Conservation (phyloP, 352 stramenopile species). For the Phytophthora melonis region DNA sequence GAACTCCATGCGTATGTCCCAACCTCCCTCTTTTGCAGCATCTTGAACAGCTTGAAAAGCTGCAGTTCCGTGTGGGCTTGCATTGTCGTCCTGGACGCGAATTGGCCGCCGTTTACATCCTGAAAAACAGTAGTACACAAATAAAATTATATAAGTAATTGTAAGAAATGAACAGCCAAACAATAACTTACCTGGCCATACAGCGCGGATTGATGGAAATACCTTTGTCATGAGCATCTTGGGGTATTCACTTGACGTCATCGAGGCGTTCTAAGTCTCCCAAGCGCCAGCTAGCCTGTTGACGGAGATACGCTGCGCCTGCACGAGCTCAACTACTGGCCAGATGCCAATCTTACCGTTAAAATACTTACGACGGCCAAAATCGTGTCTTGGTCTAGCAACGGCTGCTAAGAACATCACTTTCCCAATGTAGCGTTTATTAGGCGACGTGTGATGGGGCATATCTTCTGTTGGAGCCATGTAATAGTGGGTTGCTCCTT, state of each 20-base stretch:
- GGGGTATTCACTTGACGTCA: background rate
- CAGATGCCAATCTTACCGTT: background rate
- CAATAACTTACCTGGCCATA: background rate
- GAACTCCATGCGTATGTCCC: constrained; percentile 1
- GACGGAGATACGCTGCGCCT: background rate
- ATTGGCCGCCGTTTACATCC: background rate
- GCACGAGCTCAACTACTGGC: background rate
- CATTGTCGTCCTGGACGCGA: constrained; percentile 8
- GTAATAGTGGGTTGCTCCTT: background rate
- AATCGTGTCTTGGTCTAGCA: background rate
- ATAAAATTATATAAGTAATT: background rate
- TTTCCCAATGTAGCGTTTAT: background rate
- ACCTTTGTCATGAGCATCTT: constrained; percentile 5
- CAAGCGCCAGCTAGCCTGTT: background rate
- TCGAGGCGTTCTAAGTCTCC: background rate
- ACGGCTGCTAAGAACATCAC: background rate
- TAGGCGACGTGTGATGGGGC: background rate
- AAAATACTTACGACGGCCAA: background rate
- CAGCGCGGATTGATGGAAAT: background rate
- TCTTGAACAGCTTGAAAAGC: background rate
- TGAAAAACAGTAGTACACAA: background rate
- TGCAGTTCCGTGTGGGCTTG: background rate
- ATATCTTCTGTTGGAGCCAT: background rate
- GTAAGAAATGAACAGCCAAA: background rate
- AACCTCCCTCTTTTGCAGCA: background rate